A percentile compares a stretch with the other conserved stretches of the same genome.
phyloP scores from a whole-genome alignment of 2,329 filamentous ascomycete genomes.

The Fusarium setosum region DNA sequence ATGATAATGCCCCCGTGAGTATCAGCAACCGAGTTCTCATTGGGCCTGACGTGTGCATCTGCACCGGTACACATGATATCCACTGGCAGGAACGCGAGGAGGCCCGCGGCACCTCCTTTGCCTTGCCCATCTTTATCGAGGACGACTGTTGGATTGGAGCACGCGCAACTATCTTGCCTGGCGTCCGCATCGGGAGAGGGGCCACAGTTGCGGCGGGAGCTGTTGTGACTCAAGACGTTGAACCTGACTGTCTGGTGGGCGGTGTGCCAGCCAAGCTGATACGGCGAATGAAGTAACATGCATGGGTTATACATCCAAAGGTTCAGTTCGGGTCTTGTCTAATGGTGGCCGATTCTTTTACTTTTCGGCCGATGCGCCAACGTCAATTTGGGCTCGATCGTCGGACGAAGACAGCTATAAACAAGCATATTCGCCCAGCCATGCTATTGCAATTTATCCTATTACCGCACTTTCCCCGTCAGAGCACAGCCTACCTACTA shows the following conservation, averaged over 20 bases:
- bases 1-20: slow-evolving; percentile 16
- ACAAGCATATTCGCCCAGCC: no score
- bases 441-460: no score
- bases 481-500: no score
- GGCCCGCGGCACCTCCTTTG: slow-evolving; percentile 7
- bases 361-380: no score
- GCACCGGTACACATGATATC: slow-evolving; percentile 2
- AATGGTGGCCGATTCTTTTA: no score
- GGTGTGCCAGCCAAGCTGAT: slow-evolving; percentile 20
- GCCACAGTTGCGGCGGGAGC: slow-evolving; percentile 17
- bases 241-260: slow-evolving; percentile 18
- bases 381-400: no score
- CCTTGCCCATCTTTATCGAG: slow-evolving; percentile 15
- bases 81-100: background rate
- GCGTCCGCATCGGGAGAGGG: slow-evolving; percentile 11
- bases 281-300: slow-evolving; percentile 1
- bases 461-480: no score
- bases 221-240: slow-evolving; percentile 13
- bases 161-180: slow-evolving; percentile 5
- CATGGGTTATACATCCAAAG: no score
- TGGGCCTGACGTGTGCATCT: slow-evolving; percentile 16
- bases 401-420: no score
- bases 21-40: slow-evolving; percentile 9
- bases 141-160: slow-evolving; percentile 21
- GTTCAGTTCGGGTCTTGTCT: no score